A percentile compares a stretch with the other conserved stretches of the same genome.
These are phyloP conservation scores for Candolleomyces aberdarensis DNA, from an alignment of 768 basidiomycete genomes.

Conservation along the genomic window DNA sequence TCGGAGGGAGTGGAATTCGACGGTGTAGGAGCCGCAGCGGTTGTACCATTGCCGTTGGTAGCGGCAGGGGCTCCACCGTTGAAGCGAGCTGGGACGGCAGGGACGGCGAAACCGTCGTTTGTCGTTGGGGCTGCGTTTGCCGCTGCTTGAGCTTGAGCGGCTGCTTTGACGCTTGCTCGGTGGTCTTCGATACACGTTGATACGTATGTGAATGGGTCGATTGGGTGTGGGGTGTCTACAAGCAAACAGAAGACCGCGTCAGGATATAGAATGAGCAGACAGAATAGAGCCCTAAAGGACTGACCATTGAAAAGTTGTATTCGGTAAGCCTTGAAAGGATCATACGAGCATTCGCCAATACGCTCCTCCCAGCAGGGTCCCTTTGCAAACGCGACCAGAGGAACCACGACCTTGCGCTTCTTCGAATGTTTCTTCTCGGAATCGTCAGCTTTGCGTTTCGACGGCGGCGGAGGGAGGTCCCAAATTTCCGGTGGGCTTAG, in stretches of 20 bases:
- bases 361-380: constrained; percentile 79
- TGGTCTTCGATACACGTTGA: constrained; percentile 44
- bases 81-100: constrained; percentile 40
- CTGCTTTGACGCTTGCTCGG: constrained; percentile 24
- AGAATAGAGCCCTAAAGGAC: background rate
- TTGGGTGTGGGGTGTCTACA: constrained; percentile 65
- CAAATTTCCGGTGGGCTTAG: constrained; percentile 33
- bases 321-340: constrained; percentile 68
- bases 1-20: background rate
- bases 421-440: constrained; percentile 50
- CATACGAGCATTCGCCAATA: constrained; percentile 65
- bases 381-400: constrained; percentile 75
- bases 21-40: constrained; percentile 4
- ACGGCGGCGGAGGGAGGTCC: constrained; percentile 18
- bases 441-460: constrained; percentile 68
- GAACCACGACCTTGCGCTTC: constrained; percentile 74
- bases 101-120: constrained; percentile 43
- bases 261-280: no score
- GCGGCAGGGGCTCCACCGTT: constrained; percentile 15
- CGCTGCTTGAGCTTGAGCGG: constrained; percentile 5
- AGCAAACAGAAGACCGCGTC: background rate
- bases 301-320: constrained; percentile 86
- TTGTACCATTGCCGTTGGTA: constrained; percentile 11
- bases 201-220: constrained; percentile 78
- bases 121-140: constrained; percentile 7